Conservation (phyloP, 2,329 filamentous ascomycete species). For the Triangularia verruculosa region DNA sequence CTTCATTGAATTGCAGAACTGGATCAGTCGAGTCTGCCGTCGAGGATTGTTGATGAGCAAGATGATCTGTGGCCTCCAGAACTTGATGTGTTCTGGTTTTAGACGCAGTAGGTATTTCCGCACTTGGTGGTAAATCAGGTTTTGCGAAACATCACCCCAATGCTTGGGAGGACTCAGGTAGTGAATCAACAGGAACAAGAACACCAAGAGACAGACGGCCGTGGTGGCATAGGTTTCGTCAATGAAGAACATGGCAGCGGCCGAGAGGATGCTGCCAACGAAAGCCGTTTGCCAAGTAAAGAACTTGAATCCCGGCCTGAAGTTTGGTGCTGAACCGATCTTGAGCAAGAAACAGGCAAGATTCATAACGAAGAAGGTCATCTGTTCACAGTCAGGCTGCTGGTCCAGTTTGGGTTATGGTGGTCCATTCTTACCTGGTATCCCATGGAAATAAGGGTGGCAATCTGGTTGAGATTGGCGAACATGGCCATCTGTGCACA, state of each 20-base stretch:
- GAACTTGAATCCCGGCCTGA: constrained; percentile 82
- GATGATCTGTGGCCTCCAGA: constrained; percentile 86
- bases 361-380: constrained; percentile 89
- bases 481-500: constrained; percentile 78
- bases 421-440: constrained; percentile 56
- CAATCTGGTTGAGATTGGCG: constrained; percentile 82
- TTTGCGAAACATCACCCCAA: constrained; percentile 89
- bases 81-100: constrained; percentile 86
- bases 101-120: constrained; percentile 83
- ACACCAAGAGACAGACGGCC: constrained; percentile 68
- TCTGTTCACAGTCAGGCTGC: constrained; percentile 41
- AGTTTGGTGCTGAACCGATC: constrained; percentile 84
- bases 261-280: constrained; percentile 70
- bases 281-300: constrained; percentile 84
- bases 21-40: constrained; percentile 77
- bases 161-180: constrained; percentile 81
- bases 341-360: constrained; percentile 83
- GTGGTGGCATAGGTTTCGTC: constrained; percentile 75
- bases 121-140: constrained; percentile 81
- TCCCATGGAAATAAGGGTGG: constrained; percentile 85
- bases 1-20: constrained; percentile 89
- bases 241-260: constrained; percentile 84
- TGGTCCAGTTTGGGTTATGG: neutral
- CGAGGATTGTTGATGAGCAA: constrained; percentile 79
- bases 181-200: constrained; percentile 82